Percentiles rank a stretch among this genome's conserved stretches.
Conservation (phyloP, 2,329 filamentous ascomycete genomes). For the Fusarium verrucosum region DNA sequence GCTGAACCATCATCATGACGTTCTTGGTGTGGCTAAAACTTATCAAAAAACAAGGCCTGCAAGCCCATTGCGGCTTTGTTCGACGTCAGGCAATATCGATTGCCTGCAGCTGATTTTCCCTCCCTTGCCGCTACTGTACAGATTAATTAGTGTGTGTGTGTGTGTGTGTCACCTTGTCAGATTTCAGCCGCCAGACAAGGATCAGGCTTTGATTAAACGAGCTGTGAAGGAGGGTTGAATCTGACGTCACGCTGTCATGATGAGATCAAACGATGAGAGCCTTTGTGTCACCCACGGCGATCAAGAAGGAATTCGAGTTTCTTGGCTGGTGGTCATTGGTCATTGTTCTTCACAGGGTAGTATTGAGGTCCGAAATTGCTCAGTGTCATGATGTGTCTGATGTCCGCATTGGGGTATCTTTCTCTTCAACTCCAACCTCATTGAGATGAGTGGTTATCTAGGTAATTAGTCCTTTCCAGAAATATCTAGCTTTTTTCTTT, state of each 20-base stretch:
- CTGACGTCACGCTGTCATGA: slow-evolving; percentile 39
- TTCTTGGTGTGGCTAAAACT: slow-evolving; percentile 17
- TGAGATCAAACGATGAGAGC: slow-evolving; percentile 28
- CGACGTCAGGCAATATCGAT: slow-evolving; percentile 27
- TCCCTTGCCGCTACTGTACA: not conserved
- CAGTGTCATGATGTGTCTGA: slow-evolving; percentile 16
- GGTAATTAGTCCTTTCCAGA: slow-evolving; percentile 25
- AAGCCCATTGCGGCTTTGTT: slow-evolving; percentile 12
- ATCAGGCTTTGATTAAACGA: slow-evolving; percentile 6
- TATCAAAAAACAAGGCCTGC: slow-evolving; percentile 27
- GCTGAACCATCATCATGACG: slow-evolving; percentile 15
- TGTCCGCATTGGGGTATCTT: slow-evolving; percentile 37
- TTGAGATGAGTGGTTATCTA: slow-evolving; percentile 44
- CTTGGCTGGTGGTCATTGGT: slow-evolving; percentile 9
- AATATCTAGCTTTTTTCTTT: slow-evolving; percentile 4
- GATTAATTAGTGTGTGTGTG: too few species aligned
- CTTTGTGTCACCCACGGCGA: slow-evolving; percentile 22
- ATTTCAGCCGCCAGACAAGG: not conserved
- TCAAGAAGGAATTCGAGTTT: slow-evolving; percentile 12
- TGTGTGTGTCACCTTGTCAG: slow-evolving; percentile 5
- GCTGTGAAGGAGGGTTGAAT: not conserved
- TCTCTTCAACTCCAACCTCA: slow-evolving; percentile 33
- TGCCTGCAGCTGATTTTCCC: slow-evolving; percentile 23
- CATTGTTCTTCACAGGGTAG: slow-evolving; percentile 3
- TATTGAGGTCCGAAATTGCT: slow-evolving; percentile 8